Conservation (phyloP, 2,329 filamentous ascomycete species). For the Ophiostoma pallidulum region DNA sequence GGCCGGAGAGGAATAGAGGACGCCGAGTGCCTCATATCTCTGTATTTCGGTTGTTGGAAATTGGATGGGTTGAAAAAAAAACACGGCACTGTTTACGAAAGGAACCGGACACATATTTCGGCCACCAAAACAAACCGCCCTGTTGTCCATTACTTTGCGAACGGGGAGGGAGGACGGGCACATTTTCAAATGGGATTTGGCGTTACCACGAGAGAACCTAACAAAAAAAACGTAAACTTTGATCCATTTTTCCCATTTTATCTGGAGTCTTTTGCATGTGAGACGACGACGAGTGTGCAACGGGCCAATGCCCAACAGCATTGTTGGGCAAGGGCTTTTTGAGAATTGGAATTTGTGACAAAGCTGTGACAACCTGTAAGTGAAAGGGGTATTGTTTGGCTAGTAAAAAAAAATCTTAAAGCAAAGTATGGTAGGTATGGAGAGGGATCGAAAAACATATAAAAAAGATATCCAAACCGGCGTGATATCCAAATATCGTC, state of each 20-base stretch:
- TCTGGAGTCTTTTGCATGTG: too few relatives aligned
- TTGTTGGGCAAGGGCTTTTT: too few relatives aligned
- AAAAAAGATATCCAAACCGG: background rate
- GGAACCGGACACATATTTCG: too few relatives aligned
- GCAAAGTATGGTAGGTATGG: background rate
- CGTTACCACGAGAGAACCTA: slow-evolving; percentile 4
- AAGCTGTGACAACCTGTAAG: too few relatives aligned
- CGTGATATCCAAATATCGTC: background rate
- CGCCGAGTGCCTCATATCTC: background rate
- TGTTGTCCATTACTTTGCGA: background rate
- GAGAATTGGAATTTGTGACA: too few relatives aligned
- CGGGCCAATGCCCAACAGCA: too few relatives aligned
- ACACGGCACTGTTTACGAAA: background rate
- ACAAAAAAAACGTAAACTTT: slow-evolving; percentile 6
- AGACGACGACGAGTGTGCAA: too few relatives aligned
- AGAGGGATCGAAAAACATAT: background rate
- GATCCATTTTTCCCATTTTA: background rate
- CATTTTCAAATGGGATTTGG: slow-evolving; percentile 2
- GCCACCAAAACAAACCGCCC: background rate
- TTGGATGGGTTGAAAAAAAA: background rate
- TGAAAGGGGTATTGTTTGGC: too few relatives aligned
- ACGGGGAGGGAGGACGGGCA: background rate
- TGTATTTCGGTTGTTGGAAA: too few relatives aligned
- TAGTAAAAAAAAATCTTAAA: too few relatives aligned
- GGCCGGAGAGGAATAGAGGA: too few relatives aligned